Base-by-base conservation (phyloP, 73 alveolate genomes). In the Uronychia setigera region DNA sequence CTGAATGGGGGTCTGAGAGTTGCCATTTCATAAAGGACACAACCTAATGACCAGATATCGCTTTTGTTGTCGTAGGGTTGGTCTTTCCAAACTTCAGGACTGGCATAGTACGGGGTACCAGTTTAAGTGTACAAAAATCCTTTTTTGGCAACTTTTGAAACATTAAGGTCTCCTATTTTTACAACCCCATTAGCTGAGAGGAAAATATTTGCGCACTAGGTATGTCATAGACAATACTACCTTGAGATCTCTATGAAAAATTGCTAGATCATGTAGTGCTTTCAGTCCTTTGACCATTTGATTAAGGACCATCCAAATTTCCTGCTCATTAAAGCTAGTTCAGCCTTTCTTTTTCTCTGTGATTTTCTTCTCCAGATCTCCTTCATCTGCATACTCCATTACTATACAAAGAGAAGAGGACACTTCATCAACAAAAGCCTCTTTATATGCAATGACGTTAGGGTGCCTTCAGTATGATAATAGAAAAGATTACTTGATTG, bases 21-120 rank as follows among this genome's bases (percentile, higher is more conserved):
- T 25, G 94, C 96, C 96, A 95, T 92, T 89, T 96, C 99, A 92
- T 96, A 96, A 57, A 96, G 78, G 29, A 96, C 98, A 87, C 98
- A 95, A 0, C 99, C 99, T 33, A 96, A 58, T 0, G 97, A 91
- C 99, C 99, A 96, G 30, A 96, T 94, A 93, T 96, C 99, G 88
- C 98, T 95, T 92, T 94, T 96, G 29, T 87, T 88, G 80, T 94
- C 98, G 85, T 96, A 96, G 57, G 98, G 98, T 57, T 91, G 86
- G 91, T 96, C 99, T 75, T 92, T 93, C 99, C 99, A 96, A 0
- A 96, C 99, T 81, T 96, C 99, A 31, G 91, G 91, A 60, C 91
- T 83, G 32, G 91, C 91, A 76, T 83, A 83, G 60, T 83, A 83
- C 26, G 91, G 91, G 26, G 91, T 83, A 27, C 91, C 91, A 35